Percentiles rank a stretch among this genome's conserved stretches.
Conservation (phyloP, 2,329 filamentous ascomycete genomes). For the Coniochaeta sp. region DNA sequence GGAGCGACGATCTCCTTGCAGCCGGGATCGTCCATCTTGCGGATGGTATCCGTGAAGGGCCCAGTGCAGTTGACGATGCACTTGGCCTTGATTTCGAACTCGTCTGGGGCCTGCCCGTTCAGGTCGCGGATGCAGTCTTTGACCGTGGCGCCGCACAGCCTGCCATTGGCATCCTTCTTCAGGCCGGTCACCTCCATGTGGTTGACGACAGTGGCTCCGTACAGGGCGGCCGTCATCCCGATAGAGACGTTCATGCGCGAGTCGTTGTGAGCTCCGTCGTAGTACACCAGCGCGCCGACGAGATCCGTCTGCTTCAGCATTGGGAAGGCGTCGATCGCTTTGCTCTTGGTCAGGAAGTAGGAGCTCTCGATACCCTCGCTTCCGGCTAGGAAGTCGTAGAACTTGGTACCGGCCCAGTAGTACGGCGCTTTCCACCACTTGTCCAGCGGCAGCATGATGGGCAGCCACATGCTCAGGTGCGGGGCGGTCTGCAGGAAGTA, state of each 20-base stretch:
- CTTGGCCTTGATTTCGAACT: conserved; percentile 68
- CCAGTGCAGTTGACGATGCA: conserved; percentile 81
- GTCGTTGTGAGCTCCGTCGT: conserved; percentile 82
- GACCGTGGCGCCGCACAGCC: conserved; percentile 60
- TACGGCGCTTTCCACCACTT: conserved; percentile 79
- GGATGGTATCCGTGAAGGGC: conserved; percentile 72
- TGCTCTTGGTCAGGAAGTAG: conserved; percentile 71
- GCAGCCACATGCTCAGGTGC: conserved; percentile 72
- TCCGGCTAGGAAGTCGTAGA: conserved; percentile 75
- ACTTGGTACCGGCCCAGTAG: conserved; percentile 65
- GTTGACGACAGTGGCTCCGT: conserved; percentile 74
- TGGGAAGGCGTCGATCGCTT: conserved; percentile 70
- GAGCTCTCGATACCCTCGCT: conserved; percentile 78
- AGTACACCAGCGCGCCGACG: conserved; percentile 76
- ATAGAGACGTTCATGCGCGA: conserved; percentile 82
- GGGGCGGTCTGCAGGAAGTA: conserved; percentile 79
- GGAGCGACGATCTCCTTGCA: conserved; percentile 70
- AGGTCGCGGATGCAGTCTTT: conserved; percentile 53
- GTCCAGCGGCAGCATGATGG: conserved; percentile 76
- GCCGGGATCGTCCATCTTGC: conserved; percentile 69
- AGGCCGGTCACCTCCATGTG: conserved; percentile 72
- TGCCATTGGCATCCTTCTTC: conserved; percentile 63
- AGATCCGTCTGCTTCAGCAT: conserved; percentile 69
- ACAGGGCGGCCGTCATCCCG: conserved; percentile 71
- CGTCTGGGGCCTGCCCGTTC: conserved; percentile 44